A percentile compares a stretch with the other conserved stretches of the same genome.
These are phyloP conservation scores for Podila epigama DNA, from an alignment of 192 early-diverging fungal species.

Conservation along the genomic window DNA sequence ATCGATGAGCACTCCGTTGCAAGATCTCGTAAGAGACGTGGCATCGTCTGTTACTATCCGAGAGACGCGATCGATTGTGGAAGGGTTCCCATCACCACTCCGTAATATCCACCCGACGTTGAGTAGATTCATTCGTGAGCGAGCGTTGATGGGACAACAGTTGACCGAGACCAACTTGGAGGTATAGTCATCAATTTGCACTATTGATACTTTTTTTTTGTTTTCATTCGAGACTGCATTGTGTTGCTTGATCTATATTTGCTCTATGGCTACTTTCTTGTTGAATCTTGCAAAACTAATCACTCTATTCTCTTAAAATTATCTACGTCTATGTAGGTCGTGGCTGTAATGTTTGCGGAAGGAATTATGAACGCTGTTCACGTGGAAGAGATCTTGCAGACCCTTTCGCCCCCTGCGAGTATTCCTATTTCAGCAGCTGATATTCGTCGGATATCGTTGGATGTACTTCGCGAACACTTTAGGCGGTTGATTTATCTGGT, in stretches of 20 bases:
- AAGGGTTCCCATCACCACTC: constrained; percentile 35
- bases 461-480: constrained; percentile 43
- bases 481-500: constrained; percentile 46
- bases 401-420: constrained; percentile 17
- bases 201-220: neutral
- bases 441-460: constrained; percentile 41
- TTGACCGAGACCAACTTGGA: constrained; percentile 41
- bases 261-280: neutral
- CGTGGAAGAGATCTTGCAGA: constrained; percentile 34
- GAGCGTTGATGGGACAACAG: constrained; percentile 36
- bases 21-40: constrained; percentile 40
- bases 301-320: neutral
- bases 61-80: constrained; percentile 40
- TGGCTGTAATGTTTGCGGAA: constrained; percentile 45
- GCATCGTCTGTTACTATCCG: constrained; percentile 39
- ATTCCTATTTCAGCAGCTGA: constrained; percentile 36
- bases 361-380: constrained; percentile 48
- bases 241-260: neutral
- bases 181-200: constrained; percentile 10
- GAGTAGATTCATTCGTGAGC: constrained; percentile 41
- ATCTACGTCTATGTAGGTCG: constrained; percentile 12
- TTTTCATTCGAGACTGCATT: neutral
- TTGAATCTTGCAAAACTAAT: too few species aligned
- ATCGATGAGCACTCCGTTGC: constrained; percentile 15
- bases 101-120: constrained; percentile 43